phyloP scores from a whole-genome alignment of 2,329 filamentous ascomycete genomes.

The Phyllosticta paracitricarpa region DNA sequence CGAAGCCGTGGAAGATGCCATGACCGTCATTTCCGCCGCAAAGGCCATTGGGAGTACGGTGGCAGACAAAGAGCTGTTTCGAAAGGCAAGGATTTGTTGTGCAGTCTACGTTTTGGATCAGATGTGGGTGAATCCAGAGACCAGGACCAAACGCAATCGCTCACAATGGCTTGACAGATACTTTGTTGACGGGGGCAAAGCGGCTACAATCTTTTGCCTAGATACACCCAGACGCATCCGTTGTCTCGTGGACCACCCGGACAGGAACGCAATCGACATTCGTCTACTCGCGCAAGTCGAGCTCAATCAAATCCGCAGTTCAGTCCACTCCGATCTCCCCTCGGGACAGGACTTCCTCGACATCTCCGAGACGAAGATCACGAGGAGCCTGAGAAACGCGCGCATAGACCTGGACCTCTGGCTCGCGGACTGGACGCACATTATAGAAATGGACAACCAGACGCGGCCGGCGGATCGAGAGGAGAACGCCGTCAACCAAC shows the following conservation, averaged over 20 bases:
- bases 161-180: slow-evolving; percentile 22
- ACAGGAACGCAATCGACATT: slow-evolving; percentile 39
- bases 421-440: slow-evolving; percentile 33
- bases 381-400: slow-evolving; percentile 33
- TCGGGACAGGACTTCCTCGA: slow-evolving; percentile 3
- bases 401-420: slow-evolving; percentile 41
- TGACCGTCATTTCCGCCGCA: slow-evolving; percentile 17
- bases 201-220: slow-evolving; percentile 28
- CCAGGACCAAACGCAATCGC: background rate
- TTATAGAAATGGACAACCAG: slow-evolving; percentile 15
- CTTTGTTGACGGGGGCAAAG: slow-evolving; percentile 36
- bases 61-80: slow-evolving; percentile 26
- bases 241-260: slow-evolving; percentile 34
- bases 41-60: background rate
- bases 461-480: background rate
- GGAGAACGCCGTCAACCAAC: slow-evolving; percentile 30
- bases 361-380: slow-evolving; percentile 14
- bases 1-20: slow-evolving; percentile 30
- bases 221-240: slow-evolving; percentile 35
- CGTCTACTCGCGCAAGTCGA: slow-evolving; percentile 45
- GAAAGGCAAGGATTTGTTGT: slow-evolving; percentile 39
- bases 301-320: slow-evolving; percentile 32
- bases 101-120: slow-evolving; percentile 44
- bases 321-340: slow-evolving; percentile 18
- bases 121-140: slow-evolving; percentile 16